These are phyloP conservation scores for Massariosphaeria phaeospora DNA, from an alignment of 495 filamentous ascomycete species.

Conservation along the genomic window DNA sequence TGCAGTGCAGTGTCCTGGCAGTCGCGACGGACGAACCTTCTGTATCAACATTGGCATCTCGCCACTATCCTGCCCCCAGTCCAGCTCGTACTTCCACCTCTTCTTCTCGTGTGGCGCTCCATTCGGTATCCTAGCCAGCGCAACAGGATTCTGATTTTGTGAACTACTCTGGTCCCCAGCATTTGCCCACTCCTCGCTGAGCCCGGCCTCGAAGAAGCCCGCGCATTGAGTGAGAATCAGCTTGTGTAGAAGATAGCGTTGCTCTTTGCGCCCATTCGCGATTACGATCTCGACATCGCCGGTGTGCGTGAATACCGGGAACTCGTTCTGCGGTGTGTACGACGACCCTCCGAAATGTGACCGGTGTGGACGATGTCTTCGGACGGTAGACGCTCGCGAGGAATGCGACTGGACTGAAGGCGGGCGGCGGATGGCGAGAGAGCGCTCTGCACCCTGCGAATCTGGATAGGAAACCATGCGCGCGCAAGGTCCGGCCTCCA, in stretches of 20 bases:
- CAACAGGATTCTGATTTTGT: constrained; percentile 35
- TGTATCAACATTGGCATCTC: constrained; percentile 87
- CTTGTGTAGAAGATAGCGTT: constrained; percentile 77
- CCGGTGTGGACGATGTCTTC: constrained; percentile 67
- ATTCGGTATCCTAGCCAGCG: constrained; percentile 39
- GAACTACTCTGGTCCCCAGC: constrained; percentile 51
- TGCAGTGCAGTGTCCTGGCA: no score
- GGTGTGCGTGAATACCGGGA: constrained; percentile 81
- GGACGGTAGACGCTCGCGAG: constrained; percentile 52
- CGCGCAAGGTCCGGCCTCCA: background rate
- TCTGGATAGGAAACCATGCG: constrained; percentile 60
- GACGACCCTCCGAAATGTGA: constrained; percentile 71
- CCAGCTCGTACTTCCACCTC: constrained; percentile 82
- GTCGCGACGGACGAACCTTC: constrained; percentile 52
- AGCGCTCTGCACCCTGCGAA: constrained; percentile 47
- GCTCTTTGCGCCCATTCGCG: constrained; percentile 62
- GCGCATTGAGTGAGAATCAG: constrained; percentile 82
- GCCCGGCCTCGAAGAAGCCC: constrained; percentile 88
- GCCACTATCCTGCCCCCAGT: constrained; percentile 62
- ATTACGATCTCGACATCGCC: constrained; percentile 89
- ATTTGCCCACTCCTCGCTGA: constrained; percentile 77
- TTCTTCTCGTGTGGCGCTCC: constrained; percentile 44
- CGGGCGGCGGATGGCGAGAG: constrained; percentile 49
- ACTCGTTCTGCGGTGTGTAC: constrained; percentile 77
- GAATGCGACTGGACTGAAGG: constrained; percentile 59